Evolutionary conservation across 2,329 filamentous ascomycete genomes (phyloP), one percentile per base, ranked within the genome.

Genomic region (Colletotrichum caudatum): DNA sequence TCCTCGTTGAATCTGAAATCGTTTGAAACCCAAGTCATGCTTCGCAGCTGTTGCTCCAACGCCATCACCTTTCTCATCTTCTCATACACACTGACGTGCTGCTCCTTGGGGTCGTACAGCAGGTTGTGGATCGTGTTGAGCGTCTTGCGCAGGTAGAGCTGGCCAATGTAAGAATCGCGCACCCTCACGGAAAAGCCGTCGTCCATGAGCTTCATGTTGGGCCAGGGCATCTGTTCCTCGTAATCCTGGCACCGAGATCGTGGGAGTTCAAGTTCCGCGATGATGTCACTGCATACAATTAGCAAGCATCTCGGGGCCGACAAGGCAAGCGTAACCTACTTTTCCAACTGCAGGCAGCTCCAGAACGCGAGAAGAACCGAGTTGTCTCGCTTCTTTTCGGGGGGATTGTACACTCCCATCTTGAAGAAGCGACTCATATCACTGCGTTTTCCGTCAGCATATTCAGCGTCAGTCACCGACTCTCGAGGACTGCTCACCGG

Each of bases 271-370:
- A 98, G 86, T 81, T 99, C 96, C 3, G 96, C 96, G 58, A 98
- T 87, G 57, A 98, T 94, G 80, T 98, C 95, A 80, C 94, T 94
- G 69, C 20, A 57, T 37, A 74, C 65, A 64, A 71, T 76, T 65
- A 77, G 72, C 73, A 71, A 26, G 16, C 6, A 26, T 11, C 9
- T 14, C 3, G 6, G 6, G 20, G 18, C 5, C 3, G 12, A 26
- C 20, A 33, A 8, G 12, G 12, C 29, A 16, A 5, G 23, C 29
- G 11, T 12, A 20, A 73, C 81, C 75, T 80, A 94, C 92, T 92
- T 97, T 81, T 98, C 95, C 14, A 98, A 86, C 78, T 98, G 95
- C 74, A 98, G 84, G 78, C 94, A 97, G 9, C 95, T 96, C 95
- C 95, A 98, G 77, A 95, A 98, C 0, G 94, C 92, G 76, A 97